A percentile compares a stretch with the other conserved stretches of the same genome.
Conservation (phyloP, 129 eudicot species). For the Flaveria bidentis region DNA sequence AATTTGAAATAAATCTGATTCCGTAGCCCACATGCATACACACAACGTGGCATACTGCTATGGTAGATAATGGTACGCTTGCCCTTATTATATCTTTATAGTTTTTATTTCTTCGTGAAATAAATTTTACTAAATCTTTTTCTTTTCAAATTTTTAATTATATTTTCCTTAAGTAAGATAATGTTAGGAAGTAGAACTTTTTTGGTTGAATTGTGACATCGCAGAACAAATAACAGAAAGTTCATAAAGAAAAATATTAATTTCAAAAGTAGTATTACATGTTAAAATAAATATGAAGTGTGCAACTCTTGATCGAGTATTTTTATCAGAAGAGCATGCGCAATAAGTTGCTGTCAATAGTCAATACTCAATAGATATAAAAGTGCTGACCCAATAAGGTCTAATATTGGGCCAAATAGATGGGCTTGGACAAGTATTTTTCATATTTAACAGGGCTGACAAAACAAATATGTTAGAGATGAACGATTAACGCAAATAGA, state of each 20-base stretch:
- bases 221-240: neutral
- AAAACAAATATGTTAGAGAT: no score
- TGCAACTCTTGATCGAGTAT: no score
- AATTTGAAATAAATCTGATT: slow-evolving; percentile 27
- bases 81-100: neutral
- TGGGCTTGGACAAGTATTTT: neutral
- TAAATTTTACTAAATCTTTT: neutral
- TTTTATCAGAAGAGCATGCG: no score
- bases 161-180: neutral
- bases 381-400: neutral
- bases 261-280: no score
- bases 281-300: no score
- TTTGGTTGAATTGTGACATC: neutral
- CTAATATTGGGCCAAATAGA: slow-evolving; percentile 1
- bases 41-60: slow-evolving; percentile 23
- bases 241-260: neutral
- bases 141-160: neutral
- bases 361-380: neutral
- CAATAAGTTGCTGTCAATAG: no score
- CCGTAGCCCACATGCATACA: slow-evolving; percentile 11
- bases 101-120: neutral
- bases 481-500: no score
- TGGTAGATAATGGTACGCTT: slow-evolving; percentile 28
- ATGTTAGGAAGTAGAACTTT: neutral
- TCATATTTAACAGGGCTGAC: no score